phyloP scores from a whole-genome alignment of 257 asterid species.

The Echium plantagineum region DNA sequence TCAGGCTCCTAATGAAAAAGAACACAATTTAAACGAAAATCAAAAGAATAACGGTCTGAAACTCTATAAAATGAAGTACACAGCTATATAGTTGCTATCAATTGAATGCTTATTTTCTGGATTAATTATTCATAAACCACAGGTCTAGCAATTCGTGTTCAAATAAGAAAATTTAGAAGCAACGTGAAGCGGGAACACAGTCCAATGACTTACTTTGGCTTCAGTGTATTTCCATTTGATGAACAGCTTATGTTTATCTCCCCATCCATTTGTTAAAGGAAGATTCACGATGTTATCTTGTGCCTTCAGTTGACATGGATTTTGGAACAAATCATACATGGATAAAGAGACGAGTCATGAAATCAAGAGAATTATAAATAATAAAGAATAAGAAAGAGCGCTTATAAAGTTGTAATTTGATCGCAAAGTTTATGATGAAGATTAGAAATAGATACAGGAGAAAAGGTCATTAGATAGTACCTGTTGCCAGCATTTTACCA shows the following conservation, averaged over 20 bases:
- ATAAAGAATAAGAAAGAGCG: background rate
- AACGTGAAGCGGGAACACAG: constrained; percentile 1
- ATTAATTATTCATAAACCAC: background rate
- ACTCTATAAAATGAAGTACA: too few relatives aligned
- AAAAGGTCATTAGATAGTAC: constrained; percentile 17
- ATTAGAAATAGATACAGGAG: background rate
- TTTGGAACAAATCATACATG: background rate
- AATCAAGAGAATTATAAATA: background rate
- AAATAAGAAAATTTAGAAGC: background rate
- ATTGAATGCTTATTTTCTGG: background rate
- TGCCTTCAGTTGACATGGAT: constrained; percentile 34
- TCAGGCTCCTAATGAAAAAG: too few relatives aligned
- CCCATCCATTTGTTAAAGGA: constrained; percentile 88
- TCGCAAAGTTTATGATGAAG: background rate
- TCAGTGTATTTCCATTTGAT: constrained; percentile 88
- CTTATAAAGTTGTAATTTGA: background rate
- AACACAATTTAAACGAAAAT: too few relatives aligned
- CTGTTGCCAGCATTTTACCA: constrained; percentile 96
- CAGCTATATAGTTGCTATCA: too few relatives aligned
- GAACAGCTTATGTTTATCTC: constrained; percentile 76
- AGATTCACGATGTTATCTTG: constrained; percentile 92
- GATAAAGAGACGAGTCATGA: background rate
- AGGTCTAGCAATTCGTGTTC: background rate
- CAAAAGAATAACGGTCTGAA: too few relatives aligned
- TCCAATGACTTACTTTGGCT: constrained; percentile 55